Evolutionary conservation across 192 early-diverging fungal species (phyloP), one percentile per base, ranked within the genome.

Genomic region (Gigaspora rosea): DNA sequence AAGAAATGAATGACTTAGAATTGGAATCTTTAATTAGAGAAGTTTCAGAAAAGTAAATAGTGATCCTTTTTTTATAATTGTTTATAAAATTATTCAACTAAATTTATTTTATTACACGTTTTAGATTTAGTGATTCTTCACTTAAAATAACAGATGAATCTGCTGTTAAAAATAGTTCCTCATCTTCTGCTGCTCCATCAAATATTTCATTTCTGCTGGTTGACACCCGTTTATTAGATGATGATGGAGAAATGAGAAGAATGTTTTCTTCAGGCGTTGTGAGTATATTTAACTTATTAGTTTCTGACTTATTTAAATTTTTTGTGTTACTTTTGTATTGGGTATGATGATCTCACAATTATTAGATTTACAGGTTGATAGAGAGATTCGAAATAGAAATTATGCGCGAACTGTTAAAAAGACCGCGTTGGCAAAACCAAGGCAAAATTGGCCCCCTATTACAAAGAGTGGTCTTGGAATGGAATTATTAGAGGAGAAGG

Each of bases 221-320:
- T 48, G 93, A 96, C 58, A 77, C 88, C 32, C 88, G 90, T 47
- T 84, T 84, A 73, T 78, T 96, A 59, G 94, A 96, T 81, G 88
- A 93, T 22, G 94, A 94, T 72, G 91, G 91, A 16, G 96, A 98
- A 83, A 94, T 97, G 90, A 89, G 90, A 48, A 86, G 92, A 27
- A 85, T 95, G 84, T 98, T 98, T 89, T 95, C 95, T 16, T 92
- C 94, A 7, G 88, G 88, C 18, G 90, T 95, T n/a, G 89, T 94
- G 32, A 90, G 87, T 32, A 83, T 36, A 56, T 27, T 70, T 49
- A n/a, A 16, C 13, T 7, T 9, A 48, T 35, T 8, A 36, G 36
- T 13, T 16, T 49, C 20, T 48, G 3, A 56, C 32, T 51, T 4
- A 1, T 3, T 71, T 46, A 46, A 33, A 33, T 0, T 32, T 51